Base-by-base conservation (phyloP, 2,329 filamentous ascomycete species). In the Colletotrichum sp. region DNA sequence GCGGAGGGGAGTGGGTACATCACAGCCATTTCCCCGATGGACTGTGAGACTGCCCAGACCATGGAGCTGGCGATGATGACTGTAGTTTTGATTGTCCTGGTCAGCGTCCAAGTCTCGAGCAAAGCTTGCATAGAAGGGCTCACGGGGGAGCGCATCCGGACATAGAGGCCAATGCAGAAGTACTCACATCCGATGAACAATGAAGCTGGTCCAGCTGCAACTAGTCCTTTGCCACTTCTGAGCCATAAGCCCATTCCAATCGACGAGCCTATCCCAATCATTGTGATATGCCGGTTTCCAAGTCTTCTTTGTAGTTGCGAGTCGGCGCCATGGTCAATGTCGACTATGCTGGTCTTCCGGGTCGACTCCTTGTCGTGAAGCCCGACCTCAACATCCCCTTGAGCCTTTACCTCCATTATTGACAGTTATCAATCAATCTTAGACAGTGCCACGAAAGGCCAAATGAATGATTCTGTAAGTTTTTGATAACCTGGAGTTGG, bases 171-270 rank as follows among this genome's bases (percentile, higher is more conserved):
- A 3, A 22, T 7, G 43, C 75, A 27, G 8, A 64, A 34, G 13
- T 36, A 32, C 61, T 64, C 8, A 64, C 86, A 88, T 27, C 86
- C 86, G 18, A 88, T 79, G 69, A 88, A 86, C 72, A 88, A 83
- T 76, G 82, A 83, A 32, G 84, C 86, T 2, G 86, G 87, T 25
- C 87, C 86, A 56, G 85, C 86, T 28, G 79, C 80, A 8, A 78
- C 79, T 4, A 88, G 79, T 3, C 85, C 86, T 16, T 80, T 82
- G 16, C 87, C 86, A 60, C 82, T 84, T 16, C 86, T 86, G 16
- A 88, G 81, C 86, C 86, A 88, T 22, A 88, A 76, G 22, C 87
- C 87, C 84, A 86, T 86, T 6, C 87, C 86, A 78, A 88, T 88
- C 22, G 83, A 86, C 16, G 84, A 85, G 39, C 84, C 84, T 28